These are phyloP conservation scores for Pseudogymnoascus sp. DNA, from an alignment of 2,329 filamentous ascomycete genomes.

Conservation along the genomic window DNA sequence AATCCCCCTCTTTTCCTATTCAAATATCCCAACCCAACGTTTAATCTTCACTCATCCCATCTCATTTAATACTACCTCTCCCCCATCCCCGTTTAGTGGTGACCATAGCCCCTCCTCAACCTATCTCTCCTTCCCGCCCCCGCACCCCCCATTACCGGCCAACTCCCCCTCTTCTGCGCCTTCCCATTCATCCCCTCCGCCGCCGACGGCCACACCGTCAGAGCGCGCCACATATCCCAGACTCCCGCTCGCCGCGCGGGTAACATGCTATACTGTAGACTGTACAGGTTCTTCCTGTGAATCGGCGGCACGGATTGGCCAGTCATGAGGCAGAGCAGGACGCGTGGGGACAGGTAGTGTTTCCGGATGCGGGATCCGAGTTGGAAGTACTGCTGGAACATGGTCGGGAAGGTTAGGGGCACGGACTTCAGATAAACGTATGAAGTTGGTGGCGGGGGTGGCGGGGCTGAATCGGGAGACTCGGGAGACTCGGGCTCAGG, in stretches of 20 bases:
- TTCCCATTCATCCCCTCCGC: slow-evolving; percentile 6
- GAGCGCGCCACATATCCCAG: slow-evolving; percentile 65
- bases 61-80: slow-evolving; percentile 14
- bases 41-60: slow-evolving; percentile 18
- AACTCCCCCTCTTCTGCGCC: slow-evolving; percentile 9
- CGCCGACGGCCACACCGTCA: slow-evolving; percentile 18
- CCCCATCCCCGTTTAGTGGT: background rate
- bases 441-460: slow-evolving; percentile 53
- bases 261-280: slow-evolving; percentile 95
- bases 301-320: slow-evolving; percentile 93
- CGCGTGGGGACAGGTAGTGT: slow-evolving; percentile 84
- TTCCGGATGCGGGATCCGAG: slow-evolving; percentile 86
- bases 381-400: slow-evolving; percentile 97
- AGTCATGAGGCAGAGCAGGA: slow-evolving; percentile 78
- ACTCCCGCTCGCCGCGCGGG: slow-evolving; percentile 74
- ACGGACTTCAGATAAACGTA: slow-evolving; percentile 87
- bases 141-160: slow-evolving; percentile 9
- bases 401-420: slow-evolving; percentile 79
- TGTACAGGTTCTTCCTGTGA: slow-evolving; percentile 89
- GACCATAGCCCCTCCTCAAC: slow-evolving; percentile 10
- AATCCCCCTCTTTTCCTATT: background rate
- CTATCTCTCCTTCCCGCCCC: slow-evolving; percentile 12
- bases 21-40: background rate
- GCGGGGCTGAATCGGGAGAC: slow-evolving; percentile 10
- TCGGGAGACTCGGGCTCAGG: background rate